Evolutionary conservation across 106 monocot genomes (phyloP).

Genomic region (Narthecium ossifragum): DNA sequence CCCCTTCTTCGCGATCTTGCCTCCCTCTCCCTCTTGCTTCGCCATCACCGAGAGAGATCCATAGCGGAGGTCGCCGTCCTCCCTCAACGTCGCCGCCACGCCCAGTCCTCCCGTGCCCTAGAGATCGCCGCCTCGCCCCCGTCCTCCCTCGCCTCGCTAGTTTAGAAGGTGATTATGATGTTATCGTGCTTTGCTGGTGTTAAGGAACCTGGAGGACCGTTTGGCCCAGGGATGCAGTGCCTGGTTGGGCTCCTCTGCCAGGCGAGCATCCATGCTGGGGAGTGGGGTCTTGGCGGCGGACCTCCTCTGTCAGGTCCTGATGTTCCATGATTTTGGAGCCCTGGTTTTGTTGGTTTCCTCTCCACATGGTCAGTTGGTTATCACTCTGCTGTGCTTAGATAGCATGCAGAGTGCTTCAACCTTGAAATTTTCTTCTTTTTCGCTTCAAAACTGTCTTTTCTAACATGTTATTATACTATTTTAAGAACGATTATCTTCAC

Average conservation of each 20-base stretch:
- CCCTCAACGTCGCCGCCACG: too few relatives aligned
- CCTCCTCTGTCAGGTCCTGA: neutral
- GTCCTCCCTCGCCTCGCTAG: too few relatives aligned
- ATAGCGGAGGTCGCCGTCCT: too few relatives aligned
- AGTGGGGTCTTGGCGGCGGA: slow-evolving; percentile 19
- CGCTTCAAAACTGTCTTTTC: neutral
- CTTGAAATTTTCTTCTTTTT: neutral
- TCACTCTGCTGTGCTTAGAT: neutral
- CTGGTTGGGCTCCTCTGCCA: slow-evolving; percentile 20
- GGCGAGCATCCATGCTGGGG: neutral
- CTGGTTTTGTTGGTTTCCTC: slow-evolving; percentile 9
- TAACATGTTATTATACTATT: neutral
- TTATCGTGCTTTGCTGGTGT: neutral
- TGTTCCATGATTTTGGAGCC: slow-evolving; percentile 14
- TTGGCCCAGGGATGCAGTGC: slow-evolving; percentile 7
- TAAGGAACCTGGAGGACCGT: slow-evolving; percentile 23
- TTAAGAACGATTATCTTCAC: neutral
- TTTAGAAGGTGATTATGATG: too few relatives aligned
- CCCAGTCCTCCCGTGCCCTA: too few relatives aligned
- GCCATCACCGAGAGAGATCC: too few relatives aligned
- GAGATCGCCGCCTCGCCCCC: too few relatives aligned
- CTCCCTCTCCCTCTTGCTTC: too few relatives aligned
- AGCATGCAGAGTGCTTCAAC: neutral
- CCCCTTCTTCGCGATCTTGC: too few relatives aligned
- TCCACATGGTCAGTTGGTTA: slow-evolving; percentile 17